Evolutionary conservation across 1,139 yeast species (phyloP), one percentile per base, ranked within the genome.

Genomic region (Eremothecium cymbalariae): DNA sequence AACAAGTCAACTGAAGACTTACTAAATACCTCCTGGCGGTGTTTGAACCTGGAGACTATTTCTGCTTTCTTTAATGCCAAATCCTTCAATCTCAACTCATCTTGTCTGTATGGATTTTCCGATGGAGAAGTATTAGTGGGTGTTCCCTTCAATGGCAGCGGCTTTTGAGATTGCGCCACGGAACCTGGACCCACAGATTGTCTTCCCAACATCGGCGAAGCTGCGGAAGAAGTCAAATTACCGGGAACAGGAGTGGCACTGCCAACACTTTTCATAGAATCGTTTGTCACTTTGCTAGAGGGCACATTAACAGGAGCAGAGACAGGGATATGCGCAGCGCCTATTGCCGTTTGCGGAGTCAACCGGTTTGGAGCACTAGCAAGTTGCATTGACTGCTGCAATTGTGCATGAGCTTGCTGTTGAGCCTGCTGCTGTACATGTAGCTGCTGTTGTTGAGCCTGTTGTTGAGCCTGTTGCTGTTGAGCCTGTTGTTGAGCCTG

Each of bases 1-100:
- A 57, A 57, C 33, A 56, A 31, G 33, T 57, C 62, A 6, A 50
- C 35, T 15, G 58, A 48, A 5, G 60, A 57, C 8, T 42, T 37
- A 21, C 44, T 43, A 31, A 52, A 53, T 7, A 55, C 37, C 28
- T 56, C 57, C 42, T 55, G 59, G 34, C 61, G 51, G 33, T 55
- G 60, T 28, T 56, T 55, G 28, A 45, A 53, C 28, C 60, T 46
- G 4, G 58, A 49, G 12, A 53, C 43, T 12, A 57, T 43, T 33
- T 57, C 61, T 6, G 46, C 45, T 27, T 55, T 57, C 31, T 49
- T 47, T 12, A 45, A 38, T 24, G 51, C 47, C 41, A 53, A 35
- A 17, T 51, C 44, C 20, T 45, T 49, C 33, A 57, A 38, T 13
- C 37, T 40, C 3, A 45, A 47, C 34, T 54, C 61, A 30, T 57